Percentiles rank a stretch among this genome's conserved stretches.
Conservation (phyloP, 768 basidiomycete genomes). For the Panaeolus cyanescens region DNA sequence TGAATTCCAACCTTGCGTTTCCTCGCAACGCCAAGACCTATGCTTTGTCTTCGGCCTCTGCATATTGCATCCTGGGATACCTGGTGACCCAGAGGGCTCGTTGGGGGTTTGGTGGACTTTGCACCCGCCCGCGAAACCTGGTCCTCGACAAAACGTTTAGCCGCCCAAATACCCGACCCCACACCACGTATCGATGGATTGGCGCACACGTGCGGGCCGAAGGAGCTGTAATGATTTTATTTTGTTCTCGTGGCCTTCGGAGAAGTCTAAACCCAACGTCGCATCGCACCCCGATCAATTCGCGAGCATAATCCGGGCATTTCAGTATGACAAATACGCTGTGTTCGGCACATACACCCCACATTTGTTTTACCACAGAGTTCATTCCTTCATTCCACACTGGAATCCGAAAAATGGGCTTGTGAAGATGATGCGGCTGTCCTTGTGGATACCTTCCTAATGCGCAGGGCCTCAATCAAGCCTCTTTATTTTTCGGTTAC, state of each 20-base stretch:
- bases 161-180: not conserved
- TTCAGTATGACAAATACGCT: too few species aligned
- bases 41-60: not conserved
- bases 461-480: too few species aligned
- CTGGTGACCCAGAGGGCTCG: not conserved
- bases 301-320: not conserved
- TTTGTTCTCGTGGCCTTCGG: not conserved
- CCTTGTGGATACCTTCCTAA: too few species aligned
- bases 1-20: not conserved
- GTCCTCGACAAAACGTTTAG: not conserved
- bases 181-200: not conserved
- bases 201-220: not conserved
- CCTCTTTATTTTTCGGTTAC: too few species aligned
- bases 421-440: too few species aligned
- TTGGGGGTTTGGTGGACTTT: not conserved
- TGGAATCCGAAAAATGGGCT: too few species aligned
- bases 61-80: not conserved
- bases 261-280: not conserved
- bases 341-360: too few species aligned
- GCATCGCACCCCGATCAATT: not conserved
- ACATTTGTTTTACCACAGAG: too few species aligned
- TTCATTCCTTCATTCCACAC: too few species aligned
- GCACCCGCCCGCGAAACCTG: not conserved
- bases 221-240: not conserved
- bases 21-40: not conserved